Evolutionary conservation across 1,139 yeast genomes (phyloP).

Genomic region (Nakaseomyces uthaithaninus): DNA sequence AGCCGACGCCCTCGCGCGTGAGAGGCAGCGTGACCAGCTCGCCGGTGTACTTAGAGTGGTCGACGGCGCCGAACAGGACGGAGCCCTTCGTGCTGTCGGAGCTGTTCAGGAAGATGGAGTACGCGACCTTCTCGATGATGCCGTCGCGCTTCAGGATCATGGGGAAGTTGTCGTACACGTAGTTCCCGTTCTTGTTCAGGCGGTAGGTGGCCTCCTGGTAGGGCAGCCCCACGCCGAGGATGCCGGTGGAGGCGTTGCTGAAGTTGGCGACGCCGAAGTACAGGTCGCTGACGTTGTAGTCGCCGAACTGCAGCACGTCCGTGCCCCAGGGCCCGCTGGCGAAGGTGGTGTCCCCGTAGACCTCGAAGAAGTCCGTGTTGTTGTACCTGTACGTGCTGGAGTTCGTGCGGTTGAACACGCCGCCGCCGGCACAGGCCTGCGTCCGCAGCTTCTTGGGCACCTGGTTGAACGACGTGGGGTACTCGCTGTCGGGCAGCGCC

Average conservation of each 20-base stretch:
- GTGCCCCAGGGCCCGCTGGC: constrained; percentile 55
- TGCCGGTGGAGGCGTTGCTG: constrained; percentile 45
- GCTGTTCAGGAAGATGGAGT: constrained; percentile 46
- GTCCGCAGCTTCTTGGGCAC: background rate
- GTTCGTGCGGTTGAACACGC: constrained; percentile 40
- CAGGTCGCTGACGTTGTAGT: constrained; percentile 35
- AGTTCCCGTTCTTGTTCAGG: constrained; percentile 6
- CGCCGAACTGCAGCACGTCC: constrained; percentile 37
- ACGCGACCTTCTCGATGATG: constrained; percentile 43
- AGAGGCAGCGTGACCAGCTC: constrained; percentile 37
- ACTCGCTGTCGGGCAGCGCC: background rate
- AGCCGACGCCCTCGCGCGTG: too few species aligned
- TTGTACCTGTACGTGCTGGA: constrained; percentile 38
- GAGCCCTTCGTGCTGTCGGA: constrained; percentile 38
- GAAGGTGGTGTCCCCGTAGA: constrained; percentile 51
- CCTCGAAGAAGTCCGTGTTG: constrained; percentile 39
- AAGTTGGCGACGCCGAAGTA: constrained; percentile 50
- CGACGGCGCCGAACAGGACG: constrained; percentile 52
- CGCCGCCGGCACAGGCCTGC: constrained; percentile 32
- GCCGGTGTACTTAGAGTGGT: constrained; percentile 39
- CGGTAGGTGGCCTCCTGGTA: constrained; percentile 39
- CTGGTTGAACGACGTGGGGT: background rate
- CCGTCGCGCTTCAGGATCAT: constrained; percentile 46
- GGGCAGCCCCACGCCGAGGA: constrained; percentile 50
- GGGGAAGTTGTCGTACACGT: constrained; percentile 43